These are phyloP conservation scores for Zanthoxylum bungeanum DNA, from an alignment of 345 rosid species.

Conservation along the genomic window DNA sequence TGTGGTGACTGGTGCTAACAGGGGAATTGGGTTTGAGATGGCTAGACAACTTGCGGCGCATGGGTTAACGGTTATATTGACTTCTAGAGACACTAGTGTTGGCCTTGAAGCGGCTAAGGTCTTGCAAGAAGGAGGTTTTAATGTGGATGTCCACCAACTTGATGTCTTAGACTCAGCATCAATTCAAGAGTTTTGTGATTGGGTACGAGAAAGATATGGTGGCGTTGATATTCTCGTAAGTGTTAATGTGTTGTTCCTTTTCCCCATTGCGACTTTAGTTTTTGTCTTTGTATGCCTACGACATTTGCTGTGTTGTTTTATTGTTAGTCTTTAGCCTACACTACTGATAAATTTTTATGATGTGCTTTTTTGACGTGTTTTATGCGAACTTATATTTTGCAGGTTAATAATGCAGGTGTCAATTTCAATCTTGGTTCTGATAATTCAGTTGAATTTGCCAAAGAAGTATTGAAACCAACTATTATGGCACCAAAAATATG, in stretches of 20 bases:
- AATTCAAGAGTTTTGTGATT: constrained; percentile 47
- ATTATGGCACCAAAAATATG: constrained; percentile 79
- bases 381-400: too few relatives aligned
- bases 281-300: too few relatives aligned
- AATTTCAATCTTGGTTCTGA: constrained; percentile 67
- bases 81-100: constrained; percentile 68
- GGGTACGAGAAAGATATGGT: constrained; percentile 66
- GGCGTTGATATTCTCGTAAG: constrained; percentile 76
- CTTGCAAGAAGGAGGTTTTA: constrained; percentile 76
- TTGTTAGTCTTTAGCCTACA: too few relatives aligned
- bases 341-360: too few relatives aligned
- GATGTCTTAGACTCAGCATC: constrained; percentile 64
- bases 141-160: constrained; percentile 75
- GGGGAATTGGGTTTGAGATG: constrained; percentile 95
- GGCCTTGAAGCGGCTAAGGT: constrained; percentile 83
- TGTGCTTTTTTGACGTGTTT: too few relatives aligned
- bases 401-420: constrained; percentile 97
- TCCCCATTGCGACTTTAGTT: too few relatives aligned
- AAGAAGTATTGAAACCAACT: constrained; percentile 68
- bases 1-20: constrained; percentile 85
- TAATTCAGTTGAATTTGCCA: constrained; percentile 75
- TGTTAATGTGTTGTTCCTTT: too few relatives aligned
- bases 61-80: constrained; percentile 70
- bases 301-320: too few relatives aligned
- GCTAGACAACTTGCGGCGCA: constrained; percentile 85